phyloP scores from a whole-genome alignment of 139 green algal genomes.

The Bryopsis sp. region DNA sequence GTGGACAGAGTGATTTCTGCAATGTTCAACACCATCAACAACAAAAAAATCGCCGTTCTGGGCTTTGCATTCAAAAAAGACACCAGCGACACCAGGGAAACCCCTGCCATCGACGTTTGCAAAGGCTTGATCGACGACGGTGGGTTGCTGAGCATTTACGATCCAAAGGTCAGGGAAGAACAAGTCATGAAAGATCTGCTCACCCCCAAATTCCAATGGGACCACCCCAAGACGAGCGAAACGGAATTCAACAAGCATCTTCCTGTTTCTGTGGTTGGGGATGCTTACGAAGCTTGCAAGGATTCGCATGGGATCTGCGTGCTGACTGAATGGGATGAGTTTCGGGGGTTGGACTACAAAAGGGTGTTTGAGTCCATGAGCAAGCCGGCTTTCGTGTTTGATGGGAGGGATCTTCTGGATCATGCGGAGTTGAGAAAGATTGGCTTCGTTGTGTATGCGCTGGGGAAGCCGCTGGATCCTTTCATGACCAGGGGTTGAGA shows the following conservation, averaged over 20 bases:
- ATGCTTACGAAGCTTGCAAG: constrained; percentile 53
- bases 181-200: constrained; percentile 54
- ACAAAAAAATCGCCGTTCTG: constrained; percentile 75
- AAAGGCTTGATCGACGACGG: constrained; percentile 47
- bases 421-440: constrained; percentile 66
- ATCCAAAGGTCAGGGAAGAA: constrained; percentile 57
- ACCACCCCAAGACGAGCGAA: constrained; percentile 43
- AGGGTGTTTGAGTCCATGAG: constrained; percentile 58
- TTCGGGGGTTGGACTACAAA: constrained; percentile 45
- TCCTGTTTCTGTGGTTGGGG: constrained; percentile 25
- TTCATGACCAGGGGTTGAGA: too few relatives aligned
- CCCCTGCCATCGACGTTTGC: constrained; percentile 85
- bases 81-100: constrained; percentile 74
- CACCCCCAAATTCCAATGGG: constrained; percentile 62
- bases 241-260: constrained; percentile 34
- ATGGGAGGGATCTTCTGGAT: constrained; percentile 78
- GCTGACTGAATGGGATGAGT: constrained; percentile 98
- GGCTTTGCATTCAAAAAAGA: constrained; percentile 93
- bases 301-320: constrained; percentile 80
- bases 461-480: constrained; percentile 83
- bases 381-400: constrained; percentile 87
- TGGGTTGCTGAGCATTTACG: constrained; percentile 59
- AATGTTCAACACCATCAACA: constrained; percentile 90
- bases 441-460: constrained; percentile 82
- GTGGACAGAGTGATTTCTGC: constrained; percentile 67